Percentiles rank a stretch among this genome's conserved stretches.
Evolutionary conservation across 257 asterid species (phyloP).

Genomic region (Marsdenia floribunda): DNA sequence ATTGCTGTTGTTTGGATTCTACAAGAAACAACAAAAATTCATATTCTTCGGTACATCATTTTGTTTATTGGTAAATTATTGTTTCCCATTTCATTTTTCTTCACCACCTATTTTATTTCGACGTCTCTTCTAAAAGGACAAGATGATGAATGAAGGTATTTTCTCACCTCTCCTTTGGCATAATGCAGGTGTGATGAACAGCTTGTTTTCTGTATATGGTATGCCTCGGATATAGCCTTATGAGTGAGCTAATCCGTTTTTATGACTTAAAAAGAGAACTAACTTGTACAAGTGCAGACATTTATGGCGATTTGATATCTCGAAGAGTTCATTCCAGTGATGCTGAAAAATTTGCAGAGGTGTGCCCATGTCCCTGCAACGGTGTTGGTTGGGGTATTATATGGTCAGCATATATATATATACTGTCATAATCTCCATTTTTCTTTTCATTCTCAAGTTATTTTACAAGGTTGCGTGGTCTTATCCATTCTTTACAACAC

Average conservation of each 20-base stretch:
- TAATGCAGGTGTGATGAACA: slow-evolving; percentile 42
- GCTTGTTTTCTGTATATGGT: slow-evolving; percentile 40
- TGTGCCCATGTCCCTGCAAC: slow-evolving; percentile 43
- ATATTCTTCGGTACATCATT: slow-evolving; percentile 40
- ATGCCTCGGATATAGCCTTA: slow-evolving; percentile 4
- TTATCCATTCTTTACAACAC: neutral
- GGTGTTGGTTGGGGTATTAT: slow-evolving; percentile 46
- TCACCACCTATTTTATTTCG: too few relatives aligned
- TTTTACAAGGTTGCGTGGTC: neutral
- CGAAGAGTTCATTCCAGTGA: slow-evolving; percentile 38
- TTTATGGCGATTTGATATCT: slow-evolving; percentile 34
- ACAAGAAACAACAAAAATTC: slow-evolving; percentile 35
- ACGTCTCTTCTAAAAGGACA: neutral
- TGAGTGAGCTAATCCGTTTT: neutral
- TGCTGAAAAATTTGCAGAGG: slow-evolving; percentile 43
- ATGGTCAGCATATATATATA: slow-evolving; percentile 23
- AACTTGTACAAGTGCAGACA: slow-evolving; percentile 24
- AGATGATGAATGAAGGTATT: neutral
- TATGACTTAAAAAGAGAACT: neutral
- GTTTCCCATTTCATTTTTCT: slow-evolving; percentile 5
- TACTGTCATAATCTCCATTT: too few relatives aligned
- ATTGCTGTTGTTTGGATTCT: slow-evolving; percentile 35
- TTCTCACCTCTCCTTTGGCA: slow-evolving; percentile 4
- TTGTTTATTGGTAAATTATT: slow-evolving; percentile 30
- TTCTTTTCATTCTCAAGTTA: neutral